Conservation (phyloP, 2,329 filamentous ascomycete species). For the Cordyceps tenuipes region DNA sequence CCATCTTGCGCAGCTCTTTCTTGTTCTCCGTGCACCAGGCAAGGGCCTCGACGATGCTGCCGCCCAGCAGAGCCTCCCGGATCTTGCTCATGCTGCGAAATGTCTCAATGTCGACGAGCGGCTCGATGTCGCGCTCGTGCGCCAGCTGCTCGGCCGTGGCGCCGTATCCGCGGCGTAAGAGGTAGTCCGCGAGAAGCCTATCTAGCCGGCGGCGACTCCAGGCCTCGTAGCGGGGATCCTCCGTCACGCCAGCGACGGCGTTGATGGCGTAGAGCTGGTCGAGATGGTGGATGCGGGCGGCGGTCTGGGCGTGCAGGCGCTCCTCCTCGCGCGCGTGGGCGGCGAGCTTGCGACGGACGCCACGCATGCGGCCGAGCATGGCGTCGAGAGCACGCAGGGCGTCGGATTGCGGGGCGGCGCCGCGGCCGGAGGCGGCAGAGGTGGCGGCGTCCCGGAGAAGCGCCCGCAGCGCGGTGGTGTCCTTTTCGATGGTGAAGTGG, state of each 20-base stretch:
- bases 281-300: constrained; percentile 71
- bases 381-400: constrained; percentile 74
- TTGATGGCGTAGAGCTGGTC: constrained; percentile 72
- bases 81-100: constrained; percentile 78
- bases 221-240: constrained; percentile 86
- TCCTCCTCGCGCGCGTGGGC: constrained; percentile 71
- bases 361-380: constrained; percentile 79
- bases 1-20: constrained; percentile 80
- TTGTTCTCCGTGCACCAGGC: constrained; percentile 92
- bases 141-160: constrained; percentile 70
- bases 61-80: constrained; percentile 59
- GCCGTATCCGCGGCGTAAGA: constrained; percentile 74
- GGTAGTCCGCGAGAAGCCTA: constrained; percentile 82
- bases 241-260: constrained; percentile 51
- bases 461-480: constrained; percentile 54
- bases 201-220: constrained; percentile 81
- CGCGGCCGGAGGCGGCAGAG: constrained; percentile 54
- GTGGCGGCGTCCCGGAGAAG: constrained; percentile 56
- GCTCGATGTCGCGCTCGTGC: constrained; percentile 63
- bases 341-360: constrained; percentile 79
- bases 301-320: constrained; percentile 64
- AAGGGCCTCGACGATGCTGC: constrained; percentile 69
- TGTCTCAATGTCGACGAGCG: constrained; percentile 80
- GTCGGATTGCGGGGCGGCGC: constrained; percentile 51
- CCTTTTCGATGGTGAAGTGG: constrained; percentile 67